Evolutionary conservation across 805 yeast genomes (phyloP), one percentile per base, ranked within the genome.

Genomic region (Lachancea waltii): DNA sequence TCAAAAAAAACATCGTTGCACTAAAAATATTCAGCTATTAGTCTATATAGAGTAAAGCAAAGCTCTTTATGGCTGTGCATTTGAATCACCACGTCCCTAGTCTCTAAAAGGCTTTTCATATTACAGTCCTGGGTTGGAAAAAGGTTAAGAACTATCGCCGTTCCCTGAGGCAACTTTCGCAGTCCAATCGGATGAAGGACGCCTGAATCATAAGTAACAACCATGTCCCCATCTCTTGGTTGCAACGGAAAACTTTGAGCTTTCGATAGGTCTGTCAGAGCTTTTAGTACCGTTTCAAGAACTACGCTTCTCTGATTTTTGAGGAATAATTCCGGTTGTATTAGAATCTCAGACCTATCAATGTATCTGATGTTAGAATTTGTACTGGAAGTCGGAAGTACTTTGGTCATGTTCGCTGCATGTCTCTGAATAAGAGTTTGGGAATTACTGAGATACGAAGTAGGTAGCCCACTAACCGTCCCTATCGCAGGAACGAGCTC

Each of bases 401-500:
- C 28, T 16, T 38, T 30, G n/a, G 22, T 21, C 10, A 27, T 17
- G 23, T 16, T 16, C 8, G 26, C 21, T 5, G 17, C 13, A 9
- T 34, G 23, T 5, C 23, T 36, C 15, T 8, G 30, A 17, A 42
- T 30, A n/a, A 31, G 15, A 14, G 31, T 21, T 9, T 34, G 18
- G 29, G 24, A 34, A 34, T 53, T 58, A 11, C 46, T 28, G 7
- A 58, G 39, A 34, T 55, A 56, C 8, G 60, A 51, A 23, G 50
- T 52, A 9, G 45, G 56, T 24, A 29, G 27, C 16, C 29, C 26
- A 17, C 29, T 30, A 36, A 34, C 18, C 24, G 37, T 36, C 5
- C 35, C 30, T 8, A 40, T 30, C 10, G n/a, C 26, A 5, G 51
- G 43, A 5, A n/a, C 43, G 40, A 38, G 30, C 22, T 26, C 40